Percentiles rank a stretch among this genome's conserved stretches.
phyloP scores from a whole-genome alignment of 345 rosid genomes.

The Microcos paniculata region DNA sequence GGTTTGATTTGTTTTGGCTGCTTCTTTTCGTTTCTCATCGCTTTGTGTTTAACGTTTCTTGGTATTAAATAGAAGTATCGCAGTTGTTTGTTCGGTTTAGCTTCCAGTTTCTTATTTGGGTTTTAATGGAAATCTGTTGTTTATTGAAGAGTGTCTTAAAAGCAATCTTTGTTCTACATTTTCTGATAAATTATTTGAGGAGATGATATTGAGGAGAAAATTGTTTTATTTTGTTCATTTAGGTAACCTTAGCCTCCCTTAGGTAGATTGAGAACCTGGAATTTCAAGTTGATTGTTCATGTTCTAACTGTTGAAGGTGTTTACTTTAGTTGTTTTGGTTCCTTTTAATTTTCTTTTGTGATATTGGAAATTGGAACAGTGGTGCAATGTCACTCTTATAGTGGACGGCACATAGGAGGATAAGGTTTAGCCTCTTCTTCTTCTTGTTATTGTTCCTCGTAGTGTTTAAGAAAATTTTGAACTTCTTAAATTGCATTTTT shows the following conservation, averaged over 20 bases:
- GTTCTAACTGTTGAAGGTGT: neutral
- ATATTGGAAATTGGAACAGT: neutral
- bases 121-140: neutral
- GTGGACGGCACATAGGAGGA: neutral
- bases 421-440: neutral
- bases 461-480: neutral
- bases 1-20: slow-evolving; percentile 7
- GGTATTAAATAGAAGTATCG: neutral
- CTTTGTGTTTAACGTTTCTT: neutral
- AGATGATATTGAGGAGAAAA: neutral
- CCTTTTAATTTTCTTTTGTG: neutral
- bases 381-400: neutral
- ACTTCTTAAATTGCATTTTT: neutral
- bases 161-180: neutral
- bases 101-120: neutral
- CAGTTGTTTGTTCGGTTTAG: slow-evolving; percentile 1
- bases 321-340: neutral
- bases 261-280: neutral
- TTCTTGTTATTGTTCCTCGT: neutral
- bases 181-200: neutral
- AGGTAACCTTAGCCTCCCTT: neutral
- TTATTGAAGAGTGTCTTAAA: neutral
- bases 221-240: neutral
- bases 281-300: neutral
- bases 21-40: neutral